Base-by-base conservation (phyloP, 1,139 yeast genomes). In the Saccharomyces hybrid region DNA sequence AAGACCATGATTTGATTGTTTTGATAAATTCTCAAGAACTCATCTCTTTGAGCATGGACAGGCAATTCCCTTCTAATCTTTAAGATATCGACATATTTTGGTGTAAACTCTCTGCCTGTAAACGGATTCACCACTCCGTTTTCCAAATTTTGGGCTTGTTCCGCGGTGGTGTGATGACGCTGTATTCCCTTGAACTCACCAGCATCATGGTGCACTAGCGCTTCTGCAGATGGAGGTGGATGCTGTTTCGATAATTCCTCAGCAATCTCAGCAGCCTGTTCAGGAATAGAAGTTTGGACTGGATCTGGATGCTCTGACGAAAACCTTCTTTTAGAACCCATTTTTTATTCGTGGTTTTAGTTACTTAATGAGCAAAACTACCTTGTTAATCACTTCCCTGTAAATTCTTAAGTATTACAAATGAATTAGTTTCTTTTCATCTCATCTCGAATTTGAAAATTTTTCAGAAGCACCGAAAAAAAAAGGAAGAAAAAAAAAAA, bases 1-100 rank as follows among this genome's bases (percentile, higher is more conserved):
- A 93, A 90, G 49, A 93, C 98, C 95, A 93, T 87, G 68, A 93
- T 88, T 72, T 93, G 99, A 49, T 95, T 84, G 20, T 80, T 74
- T 59, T 93, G 98, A 73, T 87, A 93, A 58, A 87, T 81, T 60
- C 79, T 77, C 56, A 93, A 77, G 67, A 93, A 95, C 72, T 91
- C 96, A 53, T 83, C 86, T 68, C 98, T 80, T 72, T 93, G 97
- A 38, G 93, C 83, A 71, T 91, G 96, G 14, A 93, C 99, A 0
- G 99, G 99, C 59, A 93, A 77, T 59, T 88, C 87, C 63, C 96
- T 81, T 71, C 99, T 82, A 28, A 77, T 79, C 64, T 82, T 82
- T 57, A 95, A 76, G 57, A 93, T 93, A 57, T 82, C 88, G 64
- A 83, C 80, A 71, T 93, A 93, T 65, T 82, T 81, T 49, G 81